Conservation (phyloP, 176 grass and related monocot species). For the Elaeis guineensis region DNA sequence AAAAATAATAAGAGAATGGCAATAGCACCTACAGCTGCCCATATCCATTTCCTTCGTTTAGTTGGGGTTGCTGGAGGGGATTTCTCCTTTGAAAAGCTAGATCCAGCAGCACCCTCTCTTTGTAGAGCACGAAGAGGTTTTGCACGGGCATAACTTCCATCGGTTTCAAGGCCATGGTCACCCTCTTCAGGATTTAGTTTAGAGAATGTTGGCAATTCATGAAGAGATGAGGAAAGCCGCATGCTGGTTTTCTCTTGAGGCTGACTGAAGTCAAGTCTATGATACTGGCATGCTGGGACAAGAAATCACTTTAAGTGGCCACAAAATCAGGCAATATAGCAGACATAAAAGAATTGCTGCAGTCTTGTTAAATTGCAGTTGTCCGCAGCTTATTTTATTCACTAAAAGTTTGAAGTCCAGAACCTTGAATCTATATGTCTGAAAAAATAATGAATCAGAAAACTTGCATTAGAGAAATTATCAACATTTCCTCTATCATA, state of each 20-base stretch:
- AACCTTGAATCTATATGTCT: too few relatives aligned
- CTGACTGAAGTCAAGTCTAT: too few relatives aligned
- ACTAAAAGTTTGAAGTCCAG: too few relatives aligned
- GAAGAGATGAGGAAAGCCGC: conserved; percentile 76
- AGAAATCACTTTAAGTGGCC: too few relatives aligned
- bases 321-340: too few relatives aligned
- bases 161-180: conserved; percentile 39
- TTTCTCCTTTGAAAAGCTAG: conserved; percentile 93
- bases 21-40: conserved; percentile 35
- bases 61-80: conserved; percentile 67
- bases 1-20: conserved; percentile 37
- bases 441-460: too few relatives aligned
- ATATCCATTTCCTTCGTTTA: conserved; percentile 66
- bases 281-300: too few relatives aligned
- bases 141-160: conserved; percentile 37
- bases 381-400: too few relatives aligned
- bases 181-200: conserved; percentile 51
- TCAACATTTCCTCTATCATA: too few relatives aligned
- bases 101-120: conserved; percentile 40
- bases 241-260: conserved; percentile 20
- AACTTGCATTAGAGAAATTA: too few relatives aligned
- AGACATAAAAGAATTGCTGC: too few relatives aligned
- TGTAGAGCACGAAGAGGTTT: conserved; percentile 58
- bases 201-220: conserved; percentile 75
- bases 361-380: too few relatives aligned